phyloP scores from a whole-genome alignment of 805 yeast genomes.

The Blastobotrys americana region DNA sequence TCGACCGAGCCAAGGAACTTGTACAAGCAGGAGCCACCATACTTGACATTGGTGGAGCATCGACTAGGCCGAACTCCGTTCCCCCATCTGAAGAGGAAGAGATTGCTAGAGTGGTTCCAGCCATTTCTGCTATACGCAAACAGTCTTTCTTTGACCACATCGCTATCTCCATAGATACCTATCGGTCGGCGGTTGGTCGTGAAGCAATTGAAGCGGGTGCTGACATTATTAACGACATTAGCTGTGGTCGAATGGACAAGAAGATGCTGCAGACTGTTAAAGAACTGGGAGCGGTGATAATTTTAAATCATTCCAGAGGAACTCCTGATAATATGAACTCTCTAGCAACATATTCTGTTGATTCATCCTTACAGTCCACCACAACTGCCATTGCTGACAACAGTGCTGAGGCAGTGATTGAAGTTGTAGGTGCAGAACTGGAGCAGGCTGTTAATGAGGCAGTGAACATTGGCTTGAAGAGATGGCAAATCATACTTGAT shows the following conservation, averaged over 20 bases:
- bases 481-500: conserved; percentile 89
- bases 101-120: conserved; percentile 59
- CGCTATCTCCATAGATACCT: conserved; percentile 82
- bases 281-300: conserved; percentile 57
- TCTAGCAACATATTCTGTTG: conserved; percentile 44
- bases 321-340: conserved; percentile 63
- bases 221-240: conserved; percentile 85
- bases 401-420: conserved; percentile 35
- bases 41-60: conserved; percentile 89
- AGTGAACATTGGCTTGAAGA: conserved; percentile 51
- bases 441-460: conserved; percentile 50
- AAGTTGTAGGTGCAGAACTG: conserved; percentile 61
- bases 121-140: conserved; percentile 52
- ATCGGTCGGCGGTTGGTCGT: conserved; percentile 66
- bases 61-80: conserved; percentile 78
- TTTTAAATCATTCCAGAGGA: conserved; percentile 83
- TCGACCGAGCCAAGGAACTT: conserved; percentile 43
- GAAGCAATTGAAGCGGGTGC: conserved; percentile 70
- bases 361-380: no score
- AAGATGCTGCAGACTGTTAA: conserved; percentile 65
- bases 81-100: conserved; percentile 64
- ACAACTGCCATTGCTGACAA: conserved; percentile 22
- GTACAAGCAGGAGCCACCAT: conserved; percentile 59
- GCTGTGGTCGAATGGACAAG: conserved; percentile 78
- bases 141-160: conserved; percentile 35